Percentiles rank a stretch among this genome's conserved stretches.
These are phyloP conservation scores for Ophiocordyceps polyrhachis-furcata DNA, from an alignment of 2,329 filamentous ascomycete species.

Conservation along the genomic window DNA sequence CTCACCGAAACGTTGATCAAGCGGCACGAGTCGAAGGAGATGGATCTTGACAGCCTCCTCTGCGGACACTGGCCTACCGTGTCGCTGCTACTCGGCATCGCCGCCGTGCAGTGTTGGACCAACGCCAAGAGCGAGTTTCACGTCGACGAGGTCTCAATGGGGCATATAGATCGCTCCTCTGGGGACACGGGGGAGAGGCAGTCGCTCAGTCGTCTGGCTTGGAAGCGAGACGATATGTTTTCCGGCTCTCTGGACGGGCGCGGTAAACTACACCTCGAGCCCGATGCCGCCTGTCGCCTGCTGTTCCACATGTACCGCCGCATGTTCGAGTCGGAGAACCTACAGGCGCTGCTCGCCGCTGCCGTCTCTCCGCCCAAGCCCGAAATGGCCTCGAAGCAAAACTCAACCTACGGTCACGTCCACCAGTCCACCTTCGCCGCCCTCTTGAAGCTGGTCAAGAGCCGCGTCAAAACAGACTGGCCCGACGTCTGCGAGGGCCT, in stretches of 20 bases:
- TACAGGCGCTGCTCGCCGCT: neutral
- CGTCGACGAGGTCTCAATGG: conserved; percentile 19
- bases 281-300: conserved; percentile 17
- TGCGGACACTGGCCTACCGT: conserved; percentile 26
- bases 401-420: conserved; percentile 11
- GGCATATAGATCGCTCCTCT: conserved; percentile 1
- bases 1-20: conserved; percentile 27
- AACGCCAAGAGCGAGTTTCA: conserved; percentile 23
- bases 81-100: conserved; percentile 30
- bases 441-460: conserved; percentile 18
- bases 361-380: neutral
- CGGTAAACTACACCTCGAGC: conserved; percentile 14
- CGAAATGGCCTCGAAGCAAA: neutral
- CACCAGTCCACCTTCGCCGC: conserved; percentile 21
- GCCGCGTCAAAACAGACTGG: conserved; percentile 17
- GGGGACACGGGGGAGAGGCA: conserved; percentile 5
- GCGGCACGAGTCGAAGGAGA: conserved; percentile 7
- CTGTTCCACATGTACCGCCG: conserved; percentile 22
- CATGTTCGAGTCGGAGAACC: conserved; percentile 25
- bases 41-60: conserved; percentile 22
- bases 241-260: conserved; percentile 6
- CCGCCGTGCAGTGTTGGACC: conserved; percentile 29
- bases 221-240: conserved; percentile 17
- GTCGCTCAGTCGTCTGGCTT: conserved; percentile 13
- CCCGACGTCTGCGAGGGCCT: conserved; percentile 10